Evolutionary conservation across 1,284 basidiomycete genomes (phyloP), one percentile per base, ranked within the genome.

Genomic region (Coriolopsis trogii): DNA sequence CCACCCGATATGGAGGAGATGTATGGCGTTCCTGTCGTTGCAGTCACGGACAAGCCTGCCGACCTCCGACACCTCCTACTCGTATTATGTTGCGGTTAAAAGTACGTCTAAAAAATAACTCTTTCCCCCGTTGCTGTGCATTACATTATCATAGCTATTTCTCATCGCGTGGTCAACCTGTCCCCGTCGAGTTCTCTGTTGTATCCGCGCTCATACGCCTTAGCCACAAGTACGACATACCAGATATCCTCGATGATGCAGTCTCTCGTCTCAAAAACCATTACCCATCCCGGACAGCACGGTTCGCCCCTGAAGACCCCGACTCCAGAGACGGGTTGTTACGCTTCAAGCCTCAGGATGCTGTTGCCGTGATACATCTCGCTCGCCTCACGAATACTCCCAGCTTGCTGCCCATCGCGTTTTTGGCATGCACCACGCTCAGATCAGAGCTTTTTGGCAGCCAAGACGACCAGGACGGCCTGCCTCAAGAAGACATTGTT

Each of bases 211-310:
- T 56, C 25, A 41, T 55, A 3, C 41, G 44, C 8, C 26, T 60
- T 42, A 44, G 45, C 12, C 46, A 56, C 44, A 60, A 55, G 30
- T 60, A 60, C 30, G 36, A 28, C 15, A 23, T 56, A 12, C 31
- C 23, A 15, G 41, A 38, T 12, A 20, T 52, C 21, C 31, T 47
- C 23, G 41, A 49, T 5, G 44, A 54, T 2, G 58, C 47, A 10
- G 38, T 56, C 10, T 16, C 44, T 12, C 52, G 55, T 2, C 48
- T 60, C 2, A 41, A 42, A 36, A 40, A 44, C 8, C 48, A 41
- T 41, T 55, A 54, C 30, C 31, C 41, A 18, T 36, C 47, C n/a
- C n/a, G n/a, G n/a, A n/a, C 15, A 42, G 20, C 23, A 21, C 31
- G 15, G 26, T 33, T 13, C 5, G 13, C 26, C 4, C 18, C 2